Percentiles rank a stretch among this genome's conserved stretches.
Conservation (phyloP, 768 basidiomycete genomes). For the Termitomyces sp. region DNA sequence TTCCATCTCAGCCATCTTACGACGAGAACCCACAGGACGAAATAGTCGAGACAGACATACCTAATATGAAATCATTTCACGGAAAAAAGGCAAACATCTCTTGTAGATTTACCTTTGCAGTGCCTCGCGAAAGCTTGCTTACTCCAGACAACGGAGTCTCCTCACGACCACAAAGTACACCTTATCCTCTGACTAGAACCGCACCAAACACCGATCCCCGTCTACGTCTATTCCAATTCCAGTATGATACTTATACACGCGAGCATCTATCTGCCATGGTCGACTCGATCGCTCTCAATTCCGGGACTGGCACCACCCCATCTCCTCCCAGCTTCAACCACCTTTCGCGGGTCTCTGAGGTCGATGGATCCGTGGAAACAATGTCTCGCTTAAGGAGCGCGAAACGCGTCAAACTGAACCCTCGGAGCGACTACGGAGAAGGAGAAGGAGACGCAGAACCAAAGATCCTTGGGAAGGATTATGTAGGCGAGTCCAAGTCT, state of each 20-base stretch:
- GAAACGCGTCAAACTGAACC: constrained; percentile 78
- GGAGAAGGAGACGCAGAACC: constrained; percentile 40
- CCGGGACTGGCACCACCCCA: constrained; percentile 40
- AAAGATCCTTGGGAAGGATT: constrained; percentile 49
- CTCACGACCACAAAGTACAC: constrained; percentile 63
- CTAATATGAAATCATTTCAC: constrained; percentile 40
- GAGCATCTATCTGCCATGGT: constrained; percentile 92
- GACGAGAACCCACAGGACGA: constrained; percentile 26
- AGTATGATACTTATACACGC: constrained; percentile 95
- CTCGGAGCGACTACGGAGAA: constrained; percentile 51
- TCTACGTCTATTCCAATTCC: constrained; percentile 84
- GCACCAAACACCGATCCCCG: constrained; percentile 60
- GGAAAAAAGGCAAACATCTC: constrained; percentile 41
- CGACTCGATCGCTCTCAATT: constrained; percentile 86
- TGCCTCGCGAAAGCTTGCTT: constrained; percentile 36
- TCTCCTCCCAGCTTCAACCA: constrained; percentile 42
- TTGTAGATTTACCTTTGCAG: constrained; percentile 71
- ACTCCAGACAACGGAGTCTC: constrained; percentile 22
- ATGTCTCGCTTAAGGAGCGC: constrained; percentile 61
- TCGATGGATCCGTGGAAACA: constrained; percentile 30
- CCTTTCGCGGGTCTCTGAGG: constrained; percentile 44
- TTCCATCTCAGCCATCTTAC: constrained; percentile 3
- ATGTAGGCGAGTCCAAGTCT: constrained; percentile 70
- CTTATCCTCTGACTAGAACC: constrained; percentile 26
- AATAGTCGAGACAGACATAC: constrained; percentile 44